phyloP scores from a whole-genome alignment of 2,329 filamentous ascomycete species.

The Trichoderma atrobrunneum region DNA sequence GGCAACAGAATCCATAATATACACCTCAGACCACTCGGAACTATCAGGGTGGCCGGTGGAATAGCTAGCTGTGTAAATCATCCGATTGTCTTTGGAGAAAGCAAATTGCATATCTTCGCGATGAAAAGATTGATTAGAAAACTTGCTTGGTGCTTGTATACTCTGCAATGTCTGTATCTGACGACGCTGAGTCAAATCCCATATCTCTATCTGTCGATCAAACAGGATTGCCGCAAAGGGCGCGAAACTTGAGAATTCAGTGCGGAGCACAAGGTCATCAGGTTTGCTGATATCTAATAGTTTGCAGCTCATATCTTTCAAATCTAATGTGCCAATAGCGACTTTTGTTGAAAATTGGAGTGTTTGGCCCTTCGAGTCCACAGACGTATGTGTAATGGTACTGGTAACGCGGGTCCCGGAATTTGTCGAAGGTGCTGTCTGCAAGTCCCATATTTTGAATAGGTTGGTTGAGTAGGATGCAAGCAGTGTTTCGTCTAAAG shows the following conservation, averaged over 20 bases:
- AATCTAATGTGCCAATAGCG: background rate
- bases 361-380: background rate
- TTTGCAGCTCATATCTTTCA: background rate
- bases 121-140: no score
- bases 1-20: background rate
- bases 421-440: background rate
- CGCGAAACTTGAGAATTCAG: background rate
- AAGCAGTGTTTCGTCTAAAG: background rate
- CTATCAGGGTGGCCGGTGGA: no score
- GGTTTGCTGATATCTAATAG: background rate
- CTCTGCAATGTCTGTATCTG: background rate
- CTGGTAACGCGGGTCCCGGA: background rate
- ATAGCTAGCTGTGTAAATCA: no score
- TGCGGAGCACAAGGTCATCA: no score
- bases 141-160: background rate
- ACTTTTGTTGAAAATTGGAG: background rate
- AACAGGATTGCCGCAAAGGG: background rate
- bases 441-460: background rate
- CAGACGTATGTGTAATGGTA: background rate
- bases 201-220: background rate
- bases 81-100: background rate
- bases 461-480: background rate
- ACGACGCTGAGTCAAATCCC: background rate
- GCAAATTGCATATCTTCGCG: background rate
- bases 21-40: background rate